Conservation (phyloP, 805 yeast genomes). For the Lachancea fermentati region DNA sequence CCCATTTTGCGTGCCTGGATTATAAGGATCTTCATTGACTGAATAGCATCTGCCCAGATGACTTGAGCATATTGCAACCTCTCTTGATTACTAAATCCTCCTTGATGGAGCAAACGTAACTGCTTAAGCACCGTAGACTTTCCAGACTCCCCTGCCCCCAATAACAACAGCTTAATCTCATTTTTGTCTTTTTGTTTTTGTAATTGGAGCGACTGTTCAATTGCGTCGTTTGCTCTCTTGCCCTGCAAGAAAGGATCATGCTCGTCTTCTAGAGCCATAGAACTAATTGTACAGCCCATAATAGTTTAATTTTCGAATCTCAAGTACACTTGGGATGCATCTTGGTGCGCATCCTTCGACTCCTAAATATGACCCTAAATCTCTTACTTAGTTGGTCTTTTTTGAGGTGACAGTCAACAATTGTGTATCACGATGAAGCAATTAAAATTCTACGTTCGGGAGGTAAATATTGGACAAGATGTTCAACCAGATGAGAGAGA, state of each 20-base stretch:
- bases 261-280: constrained; percentile 33
- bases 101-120: constrained; percentile 76
- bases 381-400: not conserved
- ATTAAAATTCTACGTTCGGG: not conserved
- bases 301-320: too few species aligned
- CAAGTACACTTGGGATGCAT: too few species aligned
- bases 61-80: constrained; percentile 75
- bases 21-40: constrained; percentile 72
- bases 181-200: constrained; percentile 49
- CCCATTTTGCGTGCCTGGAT: constrained; percentile 67
- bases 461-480: not conserved
- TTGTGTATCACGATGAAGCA: not conserved
- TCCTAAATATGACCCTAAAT: not conserved
- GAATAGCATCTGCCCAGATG: constrained; percentile 89
- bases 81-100: constrained; percentile 78
- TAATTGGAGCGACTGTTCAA: constrained; percentile 55
- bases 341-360: not conserved
- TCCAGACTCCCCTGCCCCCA: constrained; percentile 95
- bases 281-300: constrained; percentile 73
- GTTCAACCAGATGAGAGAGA: too few species aligned
- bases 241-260: constrained; percentile 50
- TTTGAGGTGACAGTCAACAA: not conserved
- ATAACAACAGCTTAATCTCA: constrained; percentile 64
- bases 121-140: constrained; percentile 91
- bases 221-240: constrained; percentile 51